phyloP scores from a whole-genome alignment of 2,329 filamentous ascomycete genomes.

The Trichoderma sp. region DNA sequence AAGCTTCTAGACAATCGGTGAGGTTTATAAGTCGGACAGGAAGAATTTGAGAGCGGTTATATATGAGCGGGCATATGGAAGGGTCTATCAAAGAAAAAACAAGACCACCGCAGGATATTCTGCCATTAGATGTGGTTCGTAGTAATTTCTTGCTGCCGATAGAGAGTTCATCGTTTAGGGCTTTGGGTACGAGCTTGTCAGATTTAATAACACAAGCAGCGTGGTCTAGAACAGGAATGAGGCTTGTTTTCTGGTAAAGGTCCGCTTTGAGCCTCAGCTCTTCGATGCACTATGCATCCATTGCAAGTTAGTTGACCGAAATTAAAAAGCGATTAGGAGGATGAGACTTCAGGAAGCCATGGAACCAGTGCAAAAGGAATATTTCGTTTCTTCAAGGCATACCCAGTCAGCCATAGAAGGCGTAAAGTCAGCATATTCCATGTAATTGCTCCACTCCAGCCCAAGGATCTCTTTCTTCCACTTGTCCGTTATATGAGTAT shows the following conservation, averaged over 20 bases:
- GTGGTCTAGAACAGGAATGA: background rate
- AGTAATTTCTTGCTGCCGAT: background rate
- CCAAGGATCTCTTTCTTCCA: background rate
- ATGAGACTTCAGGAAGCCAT: too few relatives aligned
- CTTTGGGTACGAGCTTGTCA: background rate
- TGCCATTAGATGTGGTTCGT: too few relatives aligned
- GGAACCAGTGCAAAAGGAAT: too few relatives aligned
- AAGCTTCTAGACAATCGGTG: background rate
- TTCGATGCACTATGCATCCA: background rate
- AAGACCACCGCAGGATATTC: background rate
- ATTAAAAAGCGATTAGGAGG: too few relatives aligned
- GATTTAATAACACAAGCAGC: background rate
- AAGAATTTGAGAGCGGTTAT: background rate
- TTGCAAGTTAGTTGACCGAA: too few relatives aligned
- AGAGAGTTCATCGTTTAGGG: background rate
- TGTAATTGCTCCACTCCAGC: background rate
- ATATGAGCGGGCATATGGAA: background rate
- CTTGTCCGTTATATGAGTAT: background rate
- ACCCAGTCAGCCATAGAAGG: background rate
- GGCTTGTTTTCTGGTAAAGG: background rate
- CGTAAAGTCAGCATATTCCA: accelerated
- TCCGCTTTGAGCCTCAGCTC: background rate
- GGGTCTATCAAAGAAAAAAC: background rate
- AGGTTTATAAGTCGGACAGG: background rate
- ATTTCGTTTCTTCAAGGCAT: too few relatives aligned